Base-by-base conservation (phyloP, 2,329 filamentous ascomycete genomes). In the Coleophoma eucalyptorum region DNA sequence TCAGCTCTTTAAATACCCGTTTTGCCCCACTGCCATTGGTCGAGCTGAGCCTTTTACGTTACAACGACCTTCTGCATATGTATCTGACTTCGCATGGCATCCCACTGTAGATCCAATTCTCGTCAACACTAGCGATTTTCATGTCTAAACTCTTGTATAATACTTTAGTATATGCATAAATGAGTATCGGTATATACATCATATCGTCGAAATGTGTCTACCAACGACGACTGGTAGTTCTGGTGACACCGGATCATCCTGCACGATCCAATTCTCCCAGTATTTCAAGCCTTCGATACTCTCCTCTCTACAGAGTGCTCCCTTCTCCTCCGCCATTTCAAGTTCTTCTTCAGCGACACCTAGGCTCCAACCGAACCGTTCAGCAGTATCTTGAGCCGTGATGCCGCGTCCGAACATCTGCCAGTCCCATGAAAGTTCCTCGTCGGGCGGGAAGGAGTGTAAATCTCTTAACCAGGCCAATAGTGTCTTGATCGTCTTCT, bases 311-410 rank as follows among this genome's bases (percentile, higher is more conserved):
- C 93, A 97, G 18, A 99, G 67, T 3, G 84, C 83, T 0, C 94
- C 94, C 50, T 81, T 83, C 67, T 97, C 93, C 68, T 99, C 94
- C 0, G 92, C 92, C 93, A 99, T 97, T 66, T 97, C 89, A 12
- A 99, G 76, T 71, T 99, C 94, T 67, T 97, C 94, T 53, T 87
- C 89, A 1, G 94, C 94, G 19, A 99, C 93, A 8, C 94, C 94
- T 7, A 99, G 87, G 66, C 94, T 97, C 94, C 94, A 99, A 5
- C 92, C 90, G 69, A 99, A 99, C 46, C 83, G 78, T 67, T 95
- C 89, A 0, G 94, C 94, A 0, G 84, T 83, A 64, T 97, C 92
- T 64, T 94, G 89, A 2, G 91, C 90, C 13, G 91, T 97, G 26
- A 97, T 85, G 10, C 94, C 91, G 50, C 86, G 80, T 0, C 94